These are phyloP conservation scores for Solanum sejunctum DNA, from an alignment of 257 asterid species.

Conservation along the genomic window DNA sequence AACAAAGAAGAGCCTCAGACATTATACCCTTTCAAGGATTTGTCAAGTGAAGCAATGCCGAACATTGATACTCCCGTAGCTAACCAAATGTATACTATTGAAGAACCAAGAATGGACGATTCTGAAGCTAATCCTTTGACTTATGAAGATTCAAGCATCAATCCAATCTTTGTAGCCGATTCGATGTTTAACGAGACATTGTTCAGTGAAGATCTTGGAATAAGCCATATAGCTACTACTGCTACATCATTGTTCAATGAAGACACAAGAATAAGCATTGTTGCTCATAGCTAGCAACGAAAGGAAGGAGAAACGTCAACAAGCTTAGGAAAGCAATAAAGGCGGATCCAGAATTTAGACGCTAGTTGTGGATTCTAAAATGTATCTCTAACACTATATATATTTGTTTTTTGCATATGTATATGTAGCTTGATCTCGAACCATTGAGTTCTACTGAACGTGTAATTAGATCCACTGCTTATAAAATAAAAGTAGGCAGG, in stretches of 20 bases:
- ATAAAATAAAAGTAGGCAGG: constrained; percentile 11
- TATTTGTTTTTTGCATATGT: not conserved
- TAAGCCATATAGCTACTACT: not conserved
- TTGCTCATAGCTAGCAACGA: constrained; percentile 15
- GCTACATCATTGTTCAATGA: not conserved
- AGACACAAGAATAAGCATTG: constrained; percentile 6
- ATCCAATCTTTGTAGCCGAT: not conserved
- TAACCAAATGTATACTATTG: not conserved
- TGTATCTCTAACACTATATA: not conserved
- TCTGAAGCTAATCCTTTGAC: not conserved
- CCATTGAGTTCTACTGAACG: not conserved
- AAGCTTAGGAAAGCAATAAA: constrained; percentile 2
- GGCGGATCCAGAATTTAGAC: constrained; percentile 14
- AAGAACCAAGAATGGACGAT: not conserved
- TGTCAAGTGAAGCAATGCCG: not conserved
- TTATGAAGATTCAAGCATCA: not conserved
- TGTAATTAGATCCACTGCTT: not conserved
- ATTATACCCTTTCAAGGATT: not conserved
- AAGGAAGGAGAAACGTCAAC: not conserved
- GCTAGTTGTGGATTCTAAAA: constrained; percentile 6
- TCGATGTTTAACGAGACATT: not conserved
- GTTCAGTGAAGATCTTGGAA: not conserved
- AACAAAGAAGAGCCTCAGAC: not conserved
- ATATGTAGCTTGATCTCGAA: not conserved
- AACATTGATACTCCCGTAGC: not conserved